A percentile compares a stretch with the other conserved stretches of the same genome.
Evolutionary conservation across 345 rosid genomes (phyloP).

Genomic region (Ricinus communis): DNA sequence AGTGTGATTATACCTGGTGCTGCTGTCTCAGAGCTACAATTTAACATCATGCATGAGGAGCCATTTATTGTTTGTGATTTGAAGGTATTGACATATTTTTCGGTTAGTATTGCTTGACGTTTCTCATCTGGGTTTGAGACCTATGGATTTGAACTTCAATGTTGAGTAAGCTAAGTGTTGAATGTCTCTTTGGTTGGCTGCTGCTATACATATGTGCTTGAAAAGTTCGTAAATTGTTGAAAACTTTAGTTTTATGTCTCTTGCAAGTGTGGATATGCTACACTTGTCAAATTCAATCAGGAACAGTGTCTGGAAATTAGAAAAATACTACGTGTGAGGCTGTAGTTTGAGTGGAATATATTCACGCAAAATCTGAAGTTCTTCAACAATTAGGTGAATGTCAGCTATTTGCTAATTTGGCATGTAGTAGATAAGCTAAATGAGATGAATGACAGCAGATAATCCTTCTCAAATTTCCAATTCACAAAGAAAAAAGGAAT

Average conservation of each 20-base stretch:
- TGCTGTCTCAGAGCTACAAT: slow-evolving; percentile 82
- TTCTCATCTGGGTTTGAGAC: slow-evolving; percentile 4
- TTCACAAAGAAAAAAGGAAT: neutral
- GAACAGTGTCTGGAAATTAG: neutral
- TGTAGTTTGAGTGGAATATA: neutral
- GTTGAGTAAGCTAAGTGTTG: neutral
- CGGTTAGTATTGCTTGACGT: neutral
- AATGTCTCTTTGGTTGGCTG: neutral
- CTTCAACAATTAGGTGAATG: slow-evolving; percentile 2
- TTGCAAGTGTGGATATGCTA: neutral
- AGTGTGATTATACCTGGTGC: slow-evolving; percentile 78
- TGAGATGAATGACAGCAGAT: neutral
- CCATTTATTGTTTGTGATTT: slow-evolving; percentile 72
- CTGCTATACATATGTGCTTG: neutral
- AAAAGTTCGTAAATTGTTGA: neutral
- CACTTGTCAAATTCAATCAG: neutral
- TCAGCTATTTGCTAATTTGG: neutral
- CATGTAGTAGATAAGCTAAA: neutral
- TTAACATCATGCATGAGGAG: slow-evolving; percentile 70
- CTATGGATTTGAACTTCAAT: neutral
- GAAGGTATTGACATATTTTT: slow-evolving; percentile 43
- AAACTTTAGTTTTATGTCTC: no score
- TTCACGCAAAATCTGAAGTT: neutral
- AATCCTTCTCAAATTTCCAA: neutral
- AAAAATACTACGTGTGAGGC: neutral